A percentile compares a stretch with the other conserved stretches of the same genome.
These are phyloP conservation scores for Homolaphlyctis polyrhiza DNA, from an alignment of 371 early-diverging fungal genomes.

Conservation along the genomic window DNA sequence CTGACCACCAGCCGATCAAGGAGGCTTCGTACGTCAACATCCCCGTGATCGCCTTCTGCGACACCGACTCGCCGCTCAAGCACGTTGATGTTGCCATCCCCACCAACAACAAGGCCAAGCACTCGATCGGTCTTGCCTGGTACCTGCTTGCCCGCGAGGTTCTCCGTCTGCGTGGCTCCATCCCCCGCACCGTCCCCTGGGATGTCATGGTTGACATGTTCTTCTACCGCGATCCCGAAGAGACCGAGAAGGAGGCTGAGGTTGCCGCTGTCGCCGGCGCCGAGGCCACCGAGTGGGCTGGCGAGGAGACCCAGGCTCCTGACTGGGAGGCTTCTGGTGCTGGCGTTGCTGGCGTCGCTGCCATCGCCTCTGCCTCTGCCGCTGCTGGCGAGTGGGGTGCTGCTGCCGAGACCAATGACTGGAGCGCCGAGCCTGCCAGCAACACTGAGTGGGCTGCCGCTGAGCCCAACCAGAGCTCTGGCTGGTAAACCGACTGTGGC, in stretches of 20 bases:
- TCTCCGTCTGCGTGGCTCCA: slow-evolving; percentile 92
- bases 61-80: slow-evolving; percentile 92
- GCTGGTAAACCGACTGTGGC: no score
- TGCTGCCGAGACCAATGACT: slow-evolving; percentile 19
- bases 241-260: slow-evolving; percentile 81
- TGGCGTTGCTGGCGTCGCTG: slow-evolving; percentile 33
- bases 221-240: slow-evolving; percentile 97
- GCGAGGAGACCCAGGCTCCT: slow-evolving; percentile 16
- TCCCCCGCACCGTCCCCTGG: slow-evolving; percentile 81
- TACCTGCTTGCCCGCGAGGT: slow-evolving; percentile 98
- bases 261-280: slow-evolving; percentile 19
- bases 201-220: slow-evolving; percentile 97
- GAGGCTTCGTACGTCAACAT: slow-evolving; percentile 99
- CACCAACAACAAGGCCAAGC: slow-evolving; percentile 98
- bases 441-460: neutral
- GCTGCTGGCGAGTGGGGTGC: slow-evolving; percentile 51
- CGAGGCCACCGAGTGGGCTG: slow-evolving; percentile 34
- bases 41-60: slow-evolving; percentile 97
- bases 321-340: slow-evolving; percentile 38
- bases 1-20: slow-evolving; percentile 97
- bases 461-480: no score
- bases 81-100: slow-evolving; percentile 99
- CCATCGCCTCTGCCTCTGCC: slow-evolving; percentile 24
- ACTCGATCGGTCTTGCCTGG: slow-evolving; percentile 95
- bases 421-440: neutral